Base-by-base conservation (phyloP, 1,139 yeast species). In the Citeromyces siamensis region DNA sequence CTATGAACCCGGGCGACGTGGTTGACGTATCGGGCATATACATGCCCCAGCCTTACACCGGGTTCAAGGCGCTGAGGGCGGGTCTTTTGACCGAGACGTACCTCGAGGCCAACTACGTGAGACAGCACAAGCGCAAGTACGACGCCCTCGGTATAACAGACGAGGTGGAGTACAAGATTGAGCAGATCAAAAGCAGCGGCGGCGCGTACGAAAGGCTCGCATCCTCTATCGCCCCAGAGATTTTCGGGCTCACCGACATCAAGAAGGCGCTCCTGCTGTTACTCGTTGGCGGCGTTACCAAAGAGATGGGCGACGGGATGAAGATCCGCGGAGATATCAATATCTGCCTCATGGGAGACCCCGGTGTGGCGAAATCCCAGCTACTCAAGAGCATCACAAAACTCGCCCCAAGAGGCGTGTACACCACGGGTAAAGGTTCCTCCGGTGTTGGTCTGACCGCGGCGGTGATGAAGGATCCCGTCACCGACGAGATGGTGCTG, bases 391-490 rank as follows among this genome's bases (percentile, higher is more conserved):
- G 94, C 26, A 84, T 93, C 44, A 71, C 88, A 40, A 86, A 88
- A 50, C 84, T 93, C 36, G 94, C 98, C 1, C 98, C 99, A 20
- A 72, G 98, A 54, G 94, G 95, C 36, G 94, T 93, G 31, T 93
- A 93, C 59, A 93, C 99, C 6, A 93, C 98, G 2, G 99, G 99
- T 62, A 75, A 95, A 53, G 99, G 99, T 55, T 86, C 97, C 5
- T 90, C 98, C 0, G 99, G 98, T 39, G 99, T 93, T 35, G 99
- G 99, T 60, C 68, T 93, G 50, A 93, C 99, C 2, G 99, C 99
- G 2, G 98, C 98, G 0, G 98, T 93, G 32, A 86, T 90, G 95
- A 74, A 94, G 51, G 99, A 93, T 55, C 98, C 98, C 3, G 90
- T 90, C 27, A 90, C 98, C 3, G 98, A 90, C 58, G 98, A 93